phyloP scores from a whole-genome alignment of 2,329 filamentous ascomycete genomes.

The Xylariaceae sp. region DNA sequence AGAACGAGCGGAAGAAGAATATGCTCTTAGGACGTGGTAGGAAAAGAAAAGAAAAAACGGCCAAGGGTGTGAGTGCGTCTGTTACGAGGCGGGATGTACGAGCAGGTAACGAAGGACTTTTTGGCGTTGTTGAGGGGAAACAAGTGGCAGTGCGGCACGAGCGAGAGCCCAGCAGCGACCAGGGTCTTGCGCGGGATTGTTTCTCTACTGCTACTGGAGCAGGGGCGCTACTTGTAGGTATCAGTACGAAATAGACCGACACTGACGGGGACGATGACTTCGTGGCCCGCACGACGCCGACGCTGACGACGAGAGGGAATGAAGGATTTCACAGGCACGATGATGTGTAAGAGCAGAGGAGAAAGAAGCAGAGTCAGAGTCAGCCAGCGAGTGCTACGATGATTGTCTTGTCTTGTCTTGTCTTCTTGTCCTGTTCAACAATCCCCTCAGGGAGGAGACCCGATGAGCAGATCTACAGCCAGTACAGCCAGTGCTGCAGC shows the following conservation, averaged over 20 bases:
- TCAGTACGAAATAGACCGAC: too few species aligned
- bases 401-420: neutral
- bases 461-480: neutral
- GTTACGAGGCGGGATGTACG: too few species aligned
- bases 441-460: neutral
- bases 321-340: too few species aligned
- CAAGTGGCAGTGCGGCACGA: neutral
- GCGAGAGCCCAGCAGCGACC: neutral
- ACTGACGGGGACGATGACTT: too few species aligned
- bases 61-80: too few species aligned
- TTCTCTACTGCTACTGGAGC: neutral
- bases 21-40: too few species aligned
- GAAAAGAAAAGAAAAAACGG: too few species aligned
- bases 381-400: neutral
- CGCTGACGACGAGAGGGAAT: neutral
- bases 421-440: neutral
- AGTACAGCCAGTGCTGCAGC: too few species aligned
- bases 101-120: neutral
- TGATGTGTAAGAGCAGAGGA: neutral
- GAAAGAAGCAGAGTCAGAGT: neutral
- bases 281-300: too few species aligned
- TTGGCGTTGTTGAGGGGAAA: neutral
- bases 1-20: too few species aligned
- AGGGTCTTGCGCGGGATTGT: neutral
- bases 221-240: too few species aligned